phyloP scores from a whole-genome alignment of 208 protist genomes.

The Trypanosoma lewisi region DNA sequence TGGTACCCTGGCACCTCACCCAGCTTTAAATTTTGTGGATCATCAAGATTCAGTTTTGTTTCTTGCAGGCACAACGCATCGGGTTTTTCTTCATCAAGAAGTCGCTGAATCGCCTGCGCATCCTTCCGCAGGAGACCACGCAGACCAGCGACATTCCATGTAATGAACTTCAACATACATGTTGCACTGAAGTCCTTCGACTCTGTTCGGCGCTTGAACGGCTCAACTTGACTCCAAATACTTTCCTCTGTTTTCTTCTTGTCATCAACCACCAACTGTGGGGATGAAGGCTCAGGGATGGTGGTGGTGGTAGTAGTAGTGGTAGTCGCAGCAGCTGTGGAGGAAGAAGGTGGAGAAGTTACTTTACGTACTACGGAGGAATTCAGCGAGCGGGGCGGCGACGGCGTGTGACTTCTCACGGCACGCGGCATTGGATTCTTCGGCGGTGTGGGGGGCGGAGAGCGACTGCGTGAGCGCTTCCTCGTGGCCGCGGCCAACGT shows the following conservation, averaged over 20 bases:
- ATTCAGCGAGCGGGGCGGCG: neutral
- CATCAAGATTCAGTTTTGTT: constrained; percentile 87
- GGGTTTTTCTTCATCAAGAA: constrained; percentile 66
- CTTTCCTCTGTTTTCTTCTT: constrained; percentile 47
- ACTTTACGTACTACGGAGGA: neutral
- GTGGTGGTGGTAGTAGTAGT: neutral
- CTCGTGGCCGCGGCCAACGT: neutral
- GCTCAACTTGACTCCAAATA: constrained; percentile 60
- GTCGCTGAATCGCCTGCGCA: constrained; percentile 36
- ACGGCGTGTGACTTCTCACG: constrained; percentile 12
- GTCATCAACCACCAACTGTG: neutral
- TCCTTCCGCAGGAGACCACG: constrained; percentile 83
- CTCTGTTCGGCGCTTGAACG: constrained; percentile 54
- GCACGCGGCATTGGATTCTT: neutral
- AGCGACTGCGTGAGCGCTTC: constrained; percentile 21
- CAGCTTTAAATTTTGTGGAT: constrained; percentile 46
- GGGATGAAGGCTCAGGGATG: neutral
- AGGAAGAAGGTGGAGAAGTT: neutral
- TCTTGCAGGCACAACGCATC: constrained; percentile 91
- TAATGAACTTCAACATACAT: constrained; percentile 85
- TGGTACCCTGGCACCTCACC: constrained; percentile 73
- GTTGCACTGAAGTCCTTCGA: constrained; percentile 53
- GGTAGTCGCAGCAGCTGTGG: neutral
- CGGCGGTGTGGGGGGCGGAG: constrained; percentile 16
- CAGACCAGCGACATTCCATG: constrained; percentile 93